A percentile compares a stretch with the other conserved stretches of the same genome.
Evolutionary conservation across 805 yeast genomes (phyloP).

Genomic region (Starmera pachycereana): DNA sequence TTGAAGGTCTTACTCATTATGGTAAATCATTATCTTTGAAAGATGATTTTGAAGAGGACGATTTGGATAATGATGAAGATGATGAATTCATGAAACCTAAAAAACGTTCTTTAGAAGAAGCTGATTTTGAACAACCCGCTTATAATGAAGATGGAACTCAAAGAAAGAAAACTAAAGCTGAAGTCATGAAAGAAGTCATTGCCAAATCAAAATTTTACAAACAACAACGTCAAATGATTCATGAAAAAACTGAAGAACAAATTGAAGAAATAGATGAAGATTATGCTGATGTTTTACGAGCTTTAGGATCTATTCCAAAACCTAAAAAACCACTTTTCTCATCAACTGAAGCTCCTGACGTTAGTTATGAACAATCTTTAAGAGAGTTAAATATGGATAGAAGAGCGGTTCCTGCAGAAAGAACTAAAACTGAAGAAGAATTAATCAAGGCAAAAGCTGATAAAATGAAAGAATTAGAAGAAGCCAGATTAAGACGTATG

Average conservation of each 20-base stretch:
- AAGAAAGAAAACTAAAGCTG: conserved; percentile 70
- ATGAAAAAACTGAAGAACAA: conserved; percentile 47
- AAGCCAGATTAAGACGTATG: conserved; percentile 65
- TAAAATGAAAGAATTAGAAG: conserved; percentile 52
- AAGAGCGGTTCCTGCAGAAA: conserved; percentile 72
- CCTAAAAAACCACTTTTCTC: conserved; percentile 16
- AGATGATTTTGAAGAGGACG: conserved; percentile 46
- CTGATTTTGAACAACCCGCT: conserved; percentile 27
- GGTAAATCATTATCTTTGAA: conserved; percentile 57
- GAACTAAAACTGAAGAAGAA: conserved; percentile 75
- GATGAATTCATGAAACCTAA: conserved; percentile 23
- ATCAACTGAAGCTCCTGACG: conserved; percentile 28
- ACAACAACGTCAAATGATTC: conserved; percentile 61
- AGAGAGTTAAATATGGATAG: conserved; percentile 58
- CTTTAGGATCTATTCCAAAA: conserved; percentile 25
- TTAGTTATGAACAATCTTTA: conserved; percentile 56
- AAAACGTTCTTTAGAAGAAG: conserved; percentile 24
- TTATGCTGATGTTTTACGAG: conserved; percentile 60
- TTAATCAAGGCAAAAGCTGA: conserved; percentile 47
- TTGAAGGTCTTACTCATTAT: conserved; percentile 55
- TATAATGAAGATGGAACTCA: conserved; percentile 28
- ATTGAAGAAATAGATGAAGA: conserved; percentile 64
- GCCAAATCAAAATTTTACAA: conserved; percentile 75
- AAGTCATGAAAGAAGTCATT: conserved; percentile 77
- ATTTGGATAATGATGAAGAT: conserved; percentile 25